Evolutionary conservation across 139 green algal genomes (phyloP), one percentile per base, ranked within the genome.

Genomic region (Mychonastes homosphaera): DNA sequence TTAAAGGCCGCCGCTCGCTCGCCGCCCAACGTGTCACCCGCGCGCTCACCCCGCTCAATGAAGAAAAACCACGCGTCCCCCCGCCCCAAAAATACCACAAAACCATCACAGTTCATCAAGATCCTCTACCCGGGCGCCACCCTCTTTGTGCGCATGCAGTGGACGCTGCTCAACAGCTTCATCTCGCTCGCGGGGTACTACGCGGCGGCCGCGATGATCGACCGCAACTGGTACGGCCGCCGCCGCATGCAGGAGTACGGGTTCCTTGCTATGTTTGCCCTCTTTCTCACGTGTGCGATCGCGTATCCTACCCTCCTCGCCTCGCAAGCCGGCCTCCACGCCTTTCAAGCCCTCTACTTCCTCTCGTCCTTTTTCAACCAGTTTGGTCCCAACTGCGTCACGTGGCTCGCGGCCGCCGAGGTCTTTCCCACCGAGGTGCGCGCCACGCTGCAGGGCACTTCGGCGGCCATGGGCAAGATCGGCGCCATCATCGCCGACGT

Each of bases 351-450:
- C 28, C 61, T 91, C 1, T 91, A 90, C 69, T 91, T 85, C 70
- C 76, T 89, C 34, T 77, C 58, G 15, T 77, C 57, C 19, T 91
- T 89, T 74, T 91, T 74, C 69, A 80, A 80, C 64, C 84, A 89
- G 66, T 84, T 85, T 52, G 72, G 72, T 8, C 67, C 67, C 47
- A 77, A 77, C 62, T 73, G 65, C 50, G 79, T 71, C 30, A 82
- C 75, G 23, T 82, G 71, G 62, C 64, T 77, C 36, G 60, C 79
- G 53, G 69, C 69, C 5, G 79, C 74, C 32, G 82, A 89, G 68
- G 56, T 82, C 23, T 82, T 81, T 59, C 82, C 82, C 51, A 90
- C 82, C 21, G 82, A 85, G 21, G 65, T 79, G 29, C 74, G 79
- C 19, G 51, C 77, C 8, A 77, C 69, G 4, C 73, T 62, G 53